Evolutionary conservation across 129 eudicot species (phyloP).

Genomic region (Silybum marianum): DNA sequence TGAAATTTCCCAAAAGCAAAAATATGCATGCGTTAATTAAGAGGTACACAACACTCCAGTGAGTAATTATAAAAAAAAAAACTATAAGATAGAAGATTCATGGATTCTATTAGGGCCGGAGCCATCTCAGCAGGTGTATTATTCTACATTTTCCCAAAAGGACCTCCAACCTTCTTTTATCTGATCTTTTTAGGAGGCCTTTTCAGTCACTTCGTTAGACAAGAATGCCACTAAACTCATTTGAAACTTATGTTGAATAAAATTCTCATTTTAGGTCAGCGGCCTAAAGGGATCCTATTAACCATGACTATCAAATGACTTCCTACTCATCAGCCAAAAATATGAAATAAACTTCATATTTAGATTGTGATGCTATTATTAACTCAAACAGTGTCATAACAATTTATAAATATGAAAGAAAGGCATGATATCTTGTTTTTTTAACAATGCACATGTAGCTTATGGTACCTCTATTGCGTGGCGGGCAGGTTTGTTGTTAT

Average conservation of each 20-base stretch:
- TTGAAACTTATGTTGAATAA: not conserved
- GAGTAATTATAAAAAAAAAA: too few relatives aligned
- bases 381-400: not conserved
- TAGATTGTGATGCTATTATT: not conserved
- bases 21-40: not conserved
- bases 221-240: not conserved
- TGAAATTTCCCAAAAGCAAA: not conserved
- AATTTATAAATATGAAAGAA: not conserved
- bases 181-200: not conserved
- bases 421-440: not conserved
- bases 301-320: not conserved
- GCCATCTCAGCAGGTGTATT: too few relatives aligned
- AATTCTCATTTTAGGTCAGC: not conserved
- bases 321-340: slow-evolving; percentile 7
- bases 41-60: not conserved
- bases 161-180: too few relatives aligned
- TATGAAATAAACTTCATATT: not conserved
- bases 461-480: slow-evolving; percentile 42
- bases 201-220: not conserved
- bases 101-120: not conserved
- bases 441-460: not conserved
- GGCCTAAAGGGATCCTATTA: not conserved
- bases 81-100: not conserved
- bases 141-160: too few relatives aligned
- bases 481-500: slow-evolving; percentile 35